phyloP scores from a whole-genome alignment of 352 stramenopile genomes.

The Peronospora farinosa region DNA sequence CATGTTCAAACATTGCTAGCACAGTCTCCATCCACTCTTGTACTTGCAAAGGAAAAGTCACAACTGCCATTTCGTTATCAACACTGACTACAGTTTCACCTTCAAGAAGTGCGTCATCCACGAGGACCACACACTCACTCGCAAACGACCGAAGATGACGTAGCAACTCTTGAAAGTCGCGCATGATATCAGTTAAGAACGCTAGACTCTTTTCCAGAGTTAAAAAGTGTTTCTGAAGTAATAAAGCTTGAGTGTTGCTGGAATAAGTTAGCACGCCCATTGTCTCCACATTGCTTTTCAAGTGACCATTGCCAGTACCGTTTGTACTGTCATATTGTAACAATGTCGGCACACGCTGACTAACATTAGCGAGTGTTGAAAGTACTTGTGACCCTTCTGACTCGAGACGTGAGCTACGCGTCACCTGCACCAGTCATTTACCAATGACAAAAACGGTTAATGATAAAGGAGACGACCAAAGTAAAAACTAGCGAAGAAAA shows the following conservation, averaged over 20 bases:
- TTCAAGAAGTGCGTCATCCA: slow-evolving; percentile 25
- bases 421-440: slow-evolving; percentile 31
- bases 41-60: slow-evolving; percentile 25
- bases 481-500: slow-evolving; percentile 1
- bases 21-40: slow-evolving; percentile 79
- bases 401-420: slow-evolving; percentile 47
- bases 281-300: slow-evolving; percentile 7
- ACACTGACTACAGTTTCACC: slow-evolving; percentile 17
- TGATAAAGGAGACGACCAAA: background rate
- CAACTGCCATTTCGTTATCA: slow-evolving; percentile 14
- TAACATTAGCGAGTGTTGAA: slow-evolving; percentile 64
- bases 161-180: slow-evolving; percentile 43
- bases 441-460: background rate
- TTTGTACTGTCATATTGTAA: slow-evolving; percentile 8
- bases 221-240: slow-evolving; percentile 64
- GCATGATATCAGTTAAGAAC: slow-evolving; percentile 50
- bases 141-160: slow-evolving; percentile 36
- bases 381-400: slow-evolving; percentile 56
- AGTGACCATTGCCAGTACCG: background rate
- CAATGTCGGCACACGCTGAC: slow-evolving; percentile 46
- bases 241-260: slow-evolving; percentile 28
- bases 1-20: slow-evolving; percentile 55
- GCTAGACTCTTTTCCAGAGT: slow-evolving; percentile 55
- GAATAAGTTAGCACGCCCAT: slow-evolving; percentile 47
- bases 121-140: slow-evolving; percentile 28